Evolutionary conservation across 495 filamentous ascomycete species (phyloP), one percentile per base, ranked within the genome.

Genomic region (Aspergillus diversus): DNA sequence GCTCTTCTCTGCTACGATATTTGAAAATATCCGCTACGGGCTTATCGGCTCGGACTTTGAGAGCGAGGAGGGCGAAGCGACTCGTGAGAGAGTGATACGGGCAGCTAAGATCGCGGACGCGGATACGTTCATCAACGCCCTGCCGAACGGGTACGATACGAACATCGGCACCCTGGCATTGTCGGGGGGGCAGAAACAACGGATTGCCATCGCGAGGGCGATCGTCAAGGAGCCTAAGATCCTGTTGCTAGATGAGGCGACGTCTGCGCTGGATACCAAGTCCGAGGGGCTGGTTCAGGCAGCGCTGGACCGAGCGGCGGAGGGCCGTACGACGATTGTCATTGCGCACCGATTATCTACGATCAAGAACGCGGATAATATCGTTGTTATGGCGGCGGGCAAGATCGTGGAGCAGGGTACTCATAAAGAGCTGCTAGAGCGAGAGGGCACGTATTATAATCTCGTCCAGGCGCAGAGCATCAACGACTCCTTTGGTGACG

Each of bases 291-390:
- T 96, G 4, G 95, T 99, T 0, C 95, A 98, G 76, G 90, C 90
- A 42, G 95, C 95, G 13, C 82, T 99, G 11, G 93, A 97, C 67
- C 87, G 84, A 37, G 95, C 92, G 33, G 84, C 93, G 7, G 80
- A 89, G 64, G 94, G 93, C 6, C 85, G 95, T 21, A 99, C 95
- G 0, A 98, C 94, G 7, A 96, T 98, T 68, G 90, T 94, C 13
- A 98, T 99, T 69, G 95, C 95, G 11, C 95, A 99, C 72, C 87
- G 95, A 49, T 80, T 99, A 32, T 93, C 92, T 1, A 99, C 95
- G 33, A 96, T 99, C 79, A 93, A 90, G 75, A 85, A 88, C 60
- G 94, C 94, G 0, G 88, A 97, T 71, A 99, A 97, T 70, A 99
- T 99, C 61, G 91, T 97, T 7, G 93, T 97, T 64, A 93, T 99